These are phyloP conservation scores for Oryza australiensis DNA, from an alignment of 176 grass and related monocot genomes.

Conservation along the genomic window DNA sequence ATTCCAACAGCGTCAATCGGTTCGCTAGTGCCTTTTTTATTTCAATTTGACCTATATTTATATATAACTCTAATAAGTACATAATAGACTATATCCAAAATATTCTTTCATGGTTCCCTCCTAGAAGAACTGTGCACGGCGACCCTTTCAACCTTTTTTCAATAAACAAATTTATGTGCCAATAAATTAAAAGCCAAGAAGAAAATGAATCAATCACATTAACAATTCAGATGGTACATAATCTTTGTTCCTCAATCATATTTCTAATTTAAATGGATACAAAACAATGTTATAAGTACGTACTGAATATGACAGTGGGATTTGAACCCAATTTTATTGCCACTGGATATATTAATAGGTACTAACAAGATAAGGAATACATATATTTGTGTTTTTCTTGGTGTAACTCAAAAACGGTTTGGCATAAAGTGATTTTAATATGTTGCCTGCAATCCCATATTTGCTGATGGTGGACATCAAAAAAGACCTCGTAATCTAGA, in stretches of 20 bases:
- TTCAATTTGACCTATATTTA: not conserved
- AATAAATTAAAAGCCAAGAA: not conserved
- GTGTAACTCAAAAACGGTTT: not conserved
- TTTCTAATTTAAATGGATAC: not conserved
- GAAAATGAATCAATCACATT: not conserved
- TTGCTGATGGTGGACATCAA: no score
- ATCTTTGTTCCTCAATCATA: not conserved
- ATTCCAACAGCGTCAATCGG: not conserved
- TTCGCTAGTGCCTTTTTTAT: not conserved
- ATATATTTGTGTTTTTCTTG: not conserved
- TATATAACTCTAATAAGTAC: not conserved
- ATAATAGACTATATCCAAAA: not conserved
- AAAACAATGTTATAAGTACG: not conserved
- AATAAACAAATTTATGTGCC: not conserved
- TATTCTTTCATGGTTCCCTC: not conserved
- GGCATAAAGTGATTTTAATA: not conserved
- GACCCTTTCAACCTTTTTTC: not conserved
- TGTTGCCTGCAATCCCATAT: conserved; percentile 2
- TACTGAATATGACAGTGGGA: not conserved
- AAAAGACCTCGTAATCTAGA: no score
- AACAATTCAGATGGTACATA: not conserved
- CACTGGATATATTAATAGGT: not conserved
- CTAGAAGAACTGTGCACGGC: conserved; percentile 1
- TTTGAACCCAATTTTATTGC: not conserved
- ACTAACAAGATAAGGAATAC: not conserved